phyloP scores from a whole-genome alignment of 805 yeast species.

The Candida bentonensis region DNA sequence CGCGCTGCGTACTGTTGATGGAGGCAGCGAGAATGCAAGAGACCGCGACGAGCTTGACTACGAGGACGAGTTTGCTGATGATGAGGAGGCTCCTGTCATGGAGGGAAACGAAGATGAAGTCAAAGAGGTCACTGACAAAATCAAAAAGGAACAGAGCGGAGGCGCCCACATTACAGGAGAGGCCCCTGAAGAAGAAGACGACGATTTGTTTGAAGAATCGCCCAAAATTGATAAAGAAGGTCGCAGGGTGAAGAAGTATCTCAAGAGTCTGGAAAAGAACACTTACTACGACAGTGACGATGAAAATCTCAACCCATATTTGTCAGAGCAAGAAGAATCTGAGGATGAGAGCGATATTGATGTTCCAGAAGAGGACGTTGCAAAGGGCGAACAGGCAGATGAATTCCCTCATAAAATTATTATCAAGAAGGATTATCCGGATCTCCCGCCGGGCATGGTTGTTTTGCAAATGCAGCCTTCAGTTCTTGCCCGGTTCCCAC shows the following conservation, averaged over 20 bases:
- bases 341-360: constrained; percentile 31
- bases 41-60: constrained; percentile 88
- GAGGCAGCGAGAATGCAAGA: constrained; percentile 22
- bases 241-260: constrained; percentile 65
- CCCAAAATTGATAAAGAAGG: constrained; percentile 86
- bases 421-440: constrained; percentile 25
- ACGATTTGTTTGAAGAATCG: constrained; percentile 55
- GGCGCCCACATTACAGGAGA: constrained; percentile 57
- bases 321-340: constrained; percentile 48
- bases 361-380: constrained; percentile 25
- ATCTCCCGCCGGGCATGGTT: constrained; percentile 38
- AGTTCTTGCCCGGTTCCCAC: constrained; percentile 52
- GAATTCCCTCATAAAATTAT: constrained; percentile 17
- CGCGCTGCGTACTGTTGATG: constrained; percentile 36
- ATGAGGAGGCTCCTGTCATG: constrained; percentile 95
- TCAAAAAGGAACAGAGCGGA: constrained; percentile 23
- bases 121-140: constrained; percentile 59
- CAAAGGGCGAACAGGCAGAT: constrained; percentile 11
- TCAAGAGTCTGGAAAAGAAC: constrained; percentile 72
- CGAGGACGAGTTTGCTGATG: constrained; percentile 96
- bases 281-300: constrained; percentile 80
- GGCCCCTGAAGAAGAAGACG: constrained; percentile 41
- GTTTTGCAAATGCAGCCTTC: constrained; percentile 50
- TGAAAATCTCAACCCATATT: constrained; percentile 67
- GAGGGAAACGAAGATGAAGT: constrained; percentile 94